Evolutionary conservation across 2,329 filamentous ascomycete species (phyloP), one percentile per base, ranked within the genome.

Genomic region (Whalleya microplaca): DNA sequence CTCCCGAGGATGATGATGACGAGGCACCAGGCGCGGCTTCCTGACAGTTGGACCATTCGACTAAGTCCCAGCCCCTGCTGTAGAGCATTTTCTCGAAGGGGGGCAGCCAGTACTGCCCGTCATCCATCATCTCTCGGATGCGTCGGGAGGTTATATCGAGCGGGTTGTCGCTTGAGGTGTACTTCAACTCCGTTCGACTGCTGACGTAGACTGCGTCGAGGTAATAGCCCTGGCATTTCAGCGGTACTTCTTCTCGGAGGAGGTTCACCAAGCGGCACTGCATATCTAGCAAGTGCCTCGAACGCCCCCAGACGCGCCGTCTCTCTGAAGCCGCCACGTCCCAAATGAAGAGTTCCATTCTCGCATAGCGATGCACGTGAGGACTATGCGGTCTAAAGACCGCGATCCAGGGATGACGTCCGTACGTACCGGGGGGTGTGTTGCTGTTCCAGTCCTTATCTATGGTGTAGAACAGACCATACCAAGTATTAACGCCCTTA

Each of bases 331-430:
- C 70, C 1, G 67, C 61, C 1, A 72, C 54, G 58, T 86, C 84
- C 82, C 82, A 85, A 41, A 86, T 81, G 5, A 86, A 71, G 12
- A 86, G 62, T 61, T 86, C 82, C 2, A 75, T 73, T 1, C 51
- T 48, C 0, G 1, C 60, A 65, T 71, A 78, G 1, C 21, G 61
- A 20, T 51, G 66, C 1, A 8, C 14, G 53, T 78, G 72, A 1
- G 74, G 69, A n/a, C 78, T 69, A 3, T 70, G 63, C 0, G 79
- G 76, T 10, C 83, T 76, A 55, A 78, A 76, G 14, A 82, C 64
- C 0, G 72, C 80, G 32, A 85, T 59, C 82, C 83, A 86, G 0
- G 83, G 80, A 44, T 78, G 76, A 9, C 77, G 74, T 16, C 49
- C 51, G 20, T 70, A 69, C 12, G 29, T 55, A 5, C 51, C 23